Percentiles rank a stretch among this genome's conserved stretches.
phyloP scores from a whole-genome alignment of 176 grass and related monocot genomes.

The Aegilops tauschii region DNA sequence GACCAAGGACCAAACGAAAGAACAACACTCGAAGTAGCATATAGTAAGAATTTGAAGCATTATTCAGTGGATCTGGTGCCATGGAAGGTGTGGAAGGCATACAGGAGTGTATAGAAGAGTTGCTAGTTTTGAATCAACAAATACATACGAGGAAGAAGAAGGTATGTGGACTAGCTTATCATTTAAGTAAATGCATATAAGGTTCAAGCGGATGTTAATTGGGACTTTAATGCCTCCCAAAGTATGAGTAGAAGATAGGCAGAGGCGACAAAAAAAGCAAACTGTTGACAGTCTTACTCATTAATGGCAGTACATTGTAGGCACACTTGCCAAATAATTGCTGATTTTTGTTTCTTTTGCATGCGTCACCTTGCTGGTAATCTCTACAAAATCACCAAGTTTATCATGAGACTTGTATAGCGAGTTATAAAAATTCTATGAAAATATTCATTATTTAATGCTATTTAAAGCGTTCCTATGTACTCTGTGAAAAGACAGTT shows the following conservation, averaged over 20 bases:
- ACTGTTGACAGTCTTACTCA: conserved; percentile 20
- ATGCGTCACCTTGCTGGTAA: neutral
- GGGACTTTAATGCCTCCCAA: conserved; percentile 6
- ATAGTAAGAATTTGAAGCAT: neutral
- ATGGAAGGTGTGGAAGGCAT: neutral
- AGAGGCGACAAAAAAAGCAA: conserved; percentile 19
- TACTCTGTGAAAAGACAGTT: neutral
- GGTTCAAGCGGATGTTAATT: neutral
- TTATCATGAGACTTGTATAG: neutral
- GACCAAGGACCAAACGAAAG: conserved; percentile 35
- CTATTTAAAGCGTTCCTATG: neutral
- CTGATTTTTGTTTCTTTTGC: neutral
- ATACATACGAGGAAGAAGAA: neutral
- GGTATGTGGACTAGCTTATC: neutral
- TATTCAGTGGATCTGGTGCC: neutral
- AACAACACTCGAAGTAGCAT: conserved; percentile 38
- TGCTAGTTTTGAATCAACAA: neutral
- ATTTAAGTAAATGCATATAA: neutral
- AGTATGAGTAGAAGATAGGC: neutral
- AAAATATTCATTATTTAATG: neutral
- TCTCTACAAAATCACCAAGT: neutral
- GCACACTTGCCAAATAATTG: neutral
- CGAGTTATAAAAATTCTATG: neutral
- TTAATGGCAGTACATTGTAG: conserved; percentile 27
- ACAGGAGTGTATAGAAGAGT: neutral